Evolutionary conservation across 768 basidiomycete species (phyloP), one percentile per base, ranked within the genome.

Genomic region (Tulasnella sp.): DNA sequence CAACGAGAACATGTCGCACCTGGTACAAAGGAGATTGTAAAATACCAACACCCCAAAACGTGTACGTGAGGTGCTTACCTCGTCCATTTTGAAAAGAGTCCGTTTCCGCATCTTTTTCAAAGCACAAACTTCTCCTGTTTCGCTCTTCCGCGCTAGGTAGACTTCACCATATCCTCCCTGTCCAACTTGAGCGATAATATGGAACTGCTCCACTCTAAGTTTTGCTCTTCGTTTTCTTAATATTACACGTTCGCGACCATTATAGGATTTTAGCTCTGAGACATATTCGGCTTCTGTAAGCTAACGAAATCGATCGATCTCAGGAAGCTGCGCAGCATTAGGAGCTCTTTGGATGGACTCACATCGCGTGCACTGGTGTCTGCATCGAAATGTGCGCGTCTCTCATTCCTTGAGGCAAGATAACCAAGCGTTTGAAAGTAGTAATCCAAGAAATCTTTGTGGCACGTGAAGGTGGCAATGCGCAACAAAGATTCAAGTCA

Each of bases 81-180:
- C 95, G 58, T 96, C 92, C 95, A 96, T 96, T 72, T 99, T 99
- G 62, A 82, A 83, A 37, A 99, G 61, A 0, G 91, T 96, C 20
- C 82, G 75, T 66, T 99, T 99, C 59, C 72, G 75, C 95, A 99
- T 93, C 70, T 87, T 93, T 74, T 99, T 98, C 48, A 98, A 68
- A 5, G 95, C 95, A 57, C 93, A 96, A 8, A 99, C 86, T 63
- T 98, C 89, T 24, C 90, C 87, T 1, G 92, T 86, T 59, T 99
- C 95, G 58, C 82, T 83, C 64, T 96, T 95, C 35, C 93, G 72
- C 8, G 95, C 95, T 45, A 99, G 73, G 62, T 85, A 99, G 22
- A 99, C 95, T 57, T 96, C 93, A 4, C 95, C 95, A 66, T 98
- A 99, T 2, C 95, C 95, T 10, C 95, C 95, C 68, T 99, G 95